These are phyloP conservation scores for Meira miltonrushii DNA, from an alignment of 1,284 basidiomycete genomes.

Conservation along the genomic window DNA sequence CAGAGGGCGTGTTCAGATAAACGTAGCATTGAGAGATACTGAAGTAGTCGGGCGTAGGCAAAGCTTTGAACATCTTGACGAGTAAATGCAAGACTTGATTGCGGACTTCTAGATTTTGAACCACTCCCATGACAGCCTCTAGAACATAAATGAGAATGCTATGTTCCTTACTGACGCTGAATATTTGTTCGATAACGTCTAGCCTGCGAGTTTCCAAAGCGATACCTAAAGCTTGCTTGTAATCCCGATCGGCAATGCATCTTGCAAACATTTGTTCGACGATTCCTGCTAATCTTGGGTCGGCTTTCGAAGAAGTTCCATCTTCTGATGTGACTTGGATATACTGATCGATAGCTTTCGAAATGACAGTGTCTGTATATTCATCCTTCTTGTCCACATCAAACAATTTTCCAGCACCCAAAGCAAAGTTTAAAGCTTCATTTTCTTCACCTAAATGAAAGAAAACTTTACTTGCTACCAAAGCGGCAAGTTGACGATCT, in stretches of 20 bases:
- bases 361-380: slow-evolving; percentile 50
- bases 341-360: slow-evolving; percentile 52
- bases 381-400: slow-evolving; percentile 49
- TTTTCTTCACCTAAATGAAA: slow-evolving; percentile 51
- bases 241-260: slow-evolving; percentile 44
- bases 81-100: slow-evolving; percentile 48
- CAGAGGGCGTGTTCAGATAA: slow-evolving; percentile 46
- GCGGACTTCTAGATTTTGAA: slow-evolving; percentile 36
- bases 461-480: slow-evolving; percentile 51
- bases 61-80: slow-evolving; percentile 48
- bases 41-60: slow-evolving; percentile 47
- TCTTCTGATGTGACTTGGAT: slow-evolving; percentile 25
- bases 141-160: slow-evolving; percentile 48
- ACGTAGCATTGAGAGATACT: slow-evolving; percentile 52
- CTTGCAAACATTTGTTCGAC: slow-evolving; percentile 51
- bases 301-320: slow-evolving; percentile 10
- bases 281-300: slow-evolving; percentile 40
- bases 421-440: slow-evolving; percentile 50
- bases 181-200: slow-evolving; percentile 48
- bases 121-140: slow-evolving; percentile 46
- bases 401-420: slow-evolving; percentile 47
- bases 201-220: slow-evolving; percentile 48
- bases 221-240: slow-evolving; percentile 49
- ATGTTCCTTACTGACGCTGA: slow-evolving; percentile 37
- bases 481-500: slow-evolving; percentile 47